Evolutionary conservation across 139 green algal genomes (phyloP).

Genomic region (Tetratostichococcus sp.): DNA sequence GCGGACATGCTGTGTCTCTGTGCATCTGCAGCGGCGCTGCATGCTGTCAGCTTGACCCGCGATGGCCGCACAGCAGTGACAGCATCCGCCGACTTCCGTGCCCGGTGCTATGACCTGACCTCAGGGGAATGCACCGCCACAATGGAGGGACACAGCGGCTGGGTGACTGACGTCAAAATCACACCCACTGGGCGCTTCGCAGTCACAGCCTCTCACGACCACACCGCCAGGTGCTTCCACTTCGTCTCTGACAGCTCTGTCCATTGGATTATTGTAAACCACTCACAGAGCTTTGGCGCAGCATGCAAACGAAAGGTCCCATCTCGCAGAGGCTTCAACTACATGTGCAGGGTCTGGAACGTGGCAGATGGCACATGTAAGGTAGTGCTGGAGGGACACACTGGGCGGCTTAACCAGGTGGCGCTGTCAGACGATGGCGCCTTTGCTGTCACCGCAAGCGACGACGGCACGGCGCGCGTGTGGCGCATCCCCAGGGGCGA

Average conservation of each 20-base stretch:
- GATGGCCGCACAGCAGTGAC: slow-evolving; percentile 42
- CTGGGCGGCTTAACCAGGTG: slow-evolving; percentile 55
- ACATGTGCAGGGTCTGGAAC: slow-evolving; percentile 48
- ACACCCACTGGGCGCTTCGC: slow-evolving; percentile 20
- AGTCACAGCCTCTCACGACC: slow-evolving; percentile 37
- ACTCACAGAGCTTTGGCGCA: no score
- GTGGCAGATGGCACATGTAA: slow-evolving; percentile 28
- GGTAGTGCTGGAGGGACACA: slow-evolving; percentile 48
- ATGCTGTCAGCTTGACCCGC: slow-evolving; percentile 33
- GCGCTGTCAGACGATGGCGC: slow-evolving; percentile 19
- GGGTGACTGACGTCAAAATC: slow-evolving; percentile 39
- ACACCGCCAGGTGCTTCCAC: slow-evolving; percentile 31
- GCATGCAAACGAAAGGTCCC: no score
- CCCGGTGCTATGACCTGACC: slow-evolving; percentile 57
- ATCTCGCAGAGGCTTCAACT: no score
- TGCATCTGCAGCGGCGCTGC: slow-evolving; percentile 19
- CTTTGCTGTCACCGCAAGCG: slow-evolving; percentile 20
- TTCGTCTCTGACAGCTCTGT: no score
- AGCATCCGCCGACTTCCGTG: slow-evolving; percentile 40
- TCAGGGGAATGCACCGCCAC: slow-evolving; percentile 32
- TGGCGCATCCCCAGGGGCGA: slow-evolving; percentile 13
- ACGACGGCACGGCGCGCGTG: slow-evolving; percentile 34
- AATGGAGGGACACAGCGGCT: slow-evolving; percentile 65
- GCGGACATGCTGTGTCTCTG: not conserved
- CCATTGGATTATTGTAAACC: no score